These are phyloP conservation scores for Macrophomina pseudophaseolina DNA, from an alignment of 2,329 filamentous ascomycete species.

Conservation along the genomic window DNA sequence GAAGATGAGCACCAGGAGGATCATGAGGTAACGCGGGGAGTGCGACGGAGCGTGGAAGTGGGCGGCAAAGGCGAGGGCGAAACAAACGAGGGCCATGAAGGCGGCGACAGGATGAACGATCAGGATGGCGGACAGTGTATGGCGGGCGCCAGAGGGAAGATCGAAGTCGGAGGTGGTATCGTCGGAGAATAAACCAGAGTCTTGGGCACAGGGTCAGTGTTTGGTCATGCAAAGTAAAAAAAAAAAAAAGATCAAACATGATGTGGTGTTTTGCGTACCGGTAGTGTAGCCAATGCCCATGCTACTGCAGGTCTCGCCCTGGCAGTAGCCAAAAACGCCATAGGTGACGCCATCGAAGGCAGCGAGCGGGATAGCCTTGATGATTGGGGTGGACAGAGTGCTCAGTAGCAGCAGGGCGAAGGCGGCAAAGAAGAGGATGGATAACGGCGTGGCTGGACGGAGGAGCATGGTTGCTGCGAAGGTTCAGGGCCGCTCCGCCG, in stretches of 20 bases:
- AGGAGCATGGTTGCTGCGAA: slow-evolving; percentile 65
- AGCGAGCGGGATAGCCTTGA: slow-evolving; percentile 82
- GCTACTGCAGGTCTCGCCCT: slow-evolving; percentile 66
- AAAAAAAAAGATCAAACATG: background rate
- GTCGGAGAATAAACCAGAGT: slow-evolving; percentile 54
- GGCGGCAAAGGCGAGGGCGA: slow-evolving; percentile 76
- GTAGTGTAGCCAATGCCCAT: slow-evolving; percentile 86
- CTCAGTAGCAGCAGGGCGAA: slow-evolving; percentile 86
- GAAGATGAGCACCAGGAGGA: slow-evolving; percentile 83
- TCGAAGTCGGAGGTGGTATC: slow-evolving; percentile 60
- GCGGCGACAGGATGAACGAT: slow-evolving; percentile 93
- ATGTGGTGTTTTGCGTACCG: slow-evolving; percentile 59
- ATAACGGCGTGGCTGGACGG: slow-evolving; percentile 89
- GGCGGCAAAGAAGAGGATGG: slow-evolving; percentile 81
- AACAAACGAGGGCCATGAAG: slow-evolving; percentile 81
- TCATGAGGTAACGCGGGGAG: slow-evolving; percentile 85
- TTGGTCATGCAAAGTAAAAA: slow-evolving; percentile 3
- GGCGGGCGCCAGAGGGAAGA: slow-evolving; percentile 67
- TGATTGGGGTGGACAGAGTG: slow-evolving; percentile 88
- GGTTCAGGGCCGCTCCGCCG: slow-evolving; percentile 23
- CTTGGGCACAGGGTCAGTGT: slow-evolving; percentile 3
- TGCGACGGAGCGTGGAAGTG: slow-evolving; percentile 89
- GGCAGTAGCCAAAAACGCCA: slow-evolving; percentile 92
- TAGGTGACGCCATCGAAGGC: slow-evolving; percentile 78
- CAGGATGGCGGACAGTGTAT: slow-evolving; percentile 82